Evolutionary conservation across 495 filamentous ascomycete genomes (phyloP), one percentile per base, ranked within the genome.

Genomic region (Hyaloscypha finlandica): DNA sequence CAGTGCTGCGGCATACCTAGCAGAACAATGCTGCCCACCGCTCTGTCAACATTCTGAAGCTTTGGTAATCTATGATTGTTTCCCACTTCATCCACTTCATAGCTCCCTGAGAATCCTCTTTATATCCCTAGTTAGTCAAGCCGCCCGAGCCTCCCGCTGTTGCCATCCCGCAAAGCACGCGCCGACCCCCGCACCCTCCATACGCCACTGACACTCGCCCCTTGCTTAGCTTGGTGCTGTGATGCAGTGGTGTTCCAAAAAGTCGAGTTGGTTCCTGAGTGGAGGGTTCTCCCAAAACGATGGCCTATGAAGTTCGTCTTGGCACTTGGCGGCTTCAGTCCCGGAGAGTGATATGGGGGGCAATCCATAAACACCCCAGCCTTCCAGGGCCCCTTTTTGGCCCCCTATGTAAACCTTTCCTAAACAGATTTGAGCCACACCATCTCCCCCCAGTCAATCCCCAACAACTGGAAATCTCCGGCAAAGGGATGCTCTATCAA

Each of bases 231-330:
- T 37, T 12, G 35, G 35, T 37, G 35, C 59, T 8, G 33, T 25
- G 59, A 61, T 61, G 33, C 59, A 61, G 37, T 61, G 59, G 37
- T 30, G 20, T 61, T 22, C 14, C 59, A 45, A 29, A 61, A 30
- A 48, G 14, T 35, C 59, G 37, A 45, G 16, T 30, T 48, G 12
- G 25, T 45, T 22, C 32, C 58, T 61, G 16, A 32, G 29, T 61
- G 35, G 33, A 48, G 35, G 59, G 35, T 42, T 61, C 20, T 37
- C 58, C 25, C 25, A 39, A 14, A 9, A 2, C 59, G 59, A 61
- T 29, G 59, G 59, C 59, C 59, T 61, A 61, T 61, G 37, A 30
- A 61, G 59, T 45, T 61, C 33, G 32, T 33, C 32, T 3, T 61
- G 16, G 32, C 2, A 22, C 35, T 12, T 45, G 59, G 45, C 59